A percentile compares a stretch with the other conserved stretches of the same genome.
Evolutionary conservation across 768 basidiomycete species (phyloP).

Genomic region (Pleurotus ostreatus): DNA sequence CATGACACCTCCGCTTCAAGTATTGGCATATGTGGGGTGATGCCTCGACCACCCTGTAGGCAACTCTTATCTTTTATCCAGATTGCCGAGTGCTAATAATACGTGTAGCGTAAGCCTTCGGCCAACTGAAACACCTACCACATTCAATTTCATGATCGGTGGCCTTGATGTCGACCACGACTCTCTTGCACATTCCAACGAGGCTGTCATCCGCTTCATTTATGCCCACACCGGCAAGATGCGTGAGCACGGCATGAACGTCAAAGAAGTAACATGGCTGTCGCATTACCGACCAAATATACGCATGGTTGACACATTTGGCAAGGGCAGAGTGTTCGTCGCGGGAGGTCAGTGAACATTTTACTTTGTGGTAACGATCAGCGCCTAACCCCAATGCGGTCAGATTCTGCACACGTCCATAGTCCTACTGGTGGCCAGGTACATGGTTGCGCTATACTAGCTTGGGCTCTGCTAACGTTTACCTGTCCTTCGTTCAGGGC

Average conservation of each 20-base stretch:
- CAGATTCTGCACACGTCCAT: conserved; percentile 30
- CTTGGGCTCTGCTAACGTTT: not conserved
- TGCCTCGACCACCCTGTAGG: not conserved
- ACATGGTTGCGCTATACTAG: no score
- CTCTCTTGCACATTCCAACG: not conserved
- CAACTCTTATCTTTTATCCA: not conserved
- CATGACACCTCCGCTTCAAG: not conserved
- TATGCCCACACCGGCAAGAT: conserved; percentile 13
- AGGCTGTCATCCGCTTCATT: conserved; percentile 5
- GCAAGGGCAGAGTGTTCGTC: conserved; percentile 13
- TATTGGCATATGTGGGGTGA: conserved; percentile 9
- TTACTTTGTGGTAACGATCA: not conserved
- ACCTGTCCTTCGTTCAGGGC: conserved; percentile 16
- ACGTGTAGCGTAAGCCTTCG: conserved; percentile 5
- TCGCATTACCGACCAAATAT: conserved; percentile 20
- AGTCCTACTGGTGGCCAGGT: conserved; percentile 21
- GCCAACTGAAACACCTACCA: conserved; percentile 5
- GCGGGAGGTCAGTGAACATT: conserved; percentile 16
- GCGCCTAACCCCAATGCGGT: not conserved
- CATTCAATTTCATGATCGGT: conserved; percentile 9
- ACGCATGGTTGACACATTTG: conserved; percentile 15
- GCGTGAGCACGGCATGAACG: conserved; percentile 20
- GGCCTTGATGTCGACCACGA: conserved; percentile 7
- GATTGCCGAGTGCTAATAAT: not conserved
- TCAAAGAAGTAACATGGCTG: conserved; percentile 23